Conservation (phyloP, 176 grass and related monocot genomes). For the Typha latifolia region DNA sequence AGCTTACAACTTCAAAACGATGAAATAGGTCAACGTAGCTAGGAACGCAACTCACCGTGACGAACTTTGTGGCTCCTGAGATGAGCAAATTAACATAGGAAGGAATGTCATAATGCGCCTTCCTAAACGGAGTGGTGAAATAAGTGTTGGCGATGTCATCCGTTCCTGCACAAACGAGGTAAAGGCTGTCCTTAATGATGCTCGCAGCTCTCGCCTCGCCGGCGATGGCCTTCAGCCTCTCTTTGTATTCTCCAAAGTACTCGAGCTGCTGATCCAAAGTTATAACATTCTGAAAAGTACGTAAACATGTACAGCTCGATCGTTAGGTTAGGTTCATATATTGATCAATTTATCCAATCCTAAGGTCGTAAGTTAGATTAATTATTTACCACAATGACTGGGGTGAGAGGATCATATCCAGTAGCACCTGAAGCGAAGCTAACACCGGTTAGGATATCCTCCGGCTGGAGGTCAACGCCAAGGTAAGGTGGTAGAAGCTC, state of each 20-base stretch:
- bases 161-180: conserved; percentile 33
- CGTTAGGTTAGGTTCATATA: too few species aligned
- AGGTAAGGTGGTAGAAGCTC: conserved; percentile 15
- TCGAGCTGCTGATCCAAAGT: not conserved
- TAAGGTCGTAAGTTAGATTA: too few species aligned
- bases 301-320: not conserved
- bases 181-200: conserved; percentile 15
- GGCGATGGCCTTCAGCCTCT: conserved; percentile 19
- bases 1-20: too few species aligned
- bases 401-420: conserved; percentile 2
- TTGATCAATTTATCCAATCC: too few species aligned
- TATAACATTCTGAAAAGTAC: not conserved
- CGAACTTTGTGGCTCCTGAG: not conserved
- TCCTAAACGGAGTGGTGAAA: conserved; percentile 36
- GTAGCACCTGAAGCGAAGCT: conserved; percentile 19
- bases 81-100: conserved; percentile 24
- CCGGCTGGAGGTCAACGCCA: not conserved
- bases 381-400: not conserved
- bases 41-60: not conserved
- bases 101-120: conserved; percentile 28
- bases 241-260: conserved; percentile 17
- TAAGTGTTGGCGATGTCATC: conserved; percentile 83
- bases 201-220: conserved; percentile 13
- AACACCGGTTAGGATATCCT: conserved; percentile 18
- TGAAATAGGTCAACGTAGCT: too few species aligned